A percentile compares a stretch with the other conserved stretches of the same genome.
Evolutionary conservation across 1,139 yeast genomes (phyloP).

Genomic region (Wickerhamiella infanticola): DNA sequence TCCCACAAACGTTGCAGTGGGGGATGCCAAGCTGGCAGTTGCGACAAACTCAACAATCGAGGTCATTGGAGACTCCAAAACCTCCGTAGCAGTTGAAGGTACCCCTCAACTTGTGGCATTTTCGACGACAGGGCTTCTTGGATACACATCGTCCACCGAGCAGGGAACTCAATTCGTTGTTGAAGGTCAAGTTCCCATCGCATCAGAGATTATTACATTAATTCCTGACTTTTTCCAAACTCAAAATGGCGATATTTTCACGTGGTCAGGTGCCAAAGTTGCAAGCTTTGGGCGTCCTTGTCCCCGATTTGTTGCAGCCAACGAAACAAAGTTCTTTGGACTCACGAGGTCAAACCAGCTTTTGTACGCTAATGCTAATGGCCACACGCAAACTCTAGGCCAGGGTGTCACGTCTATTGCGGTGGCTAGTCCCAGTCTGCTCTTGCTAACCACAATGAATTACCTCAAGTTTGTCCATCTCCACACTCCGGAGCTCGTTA

Average conservation of each 20-base stretch:
- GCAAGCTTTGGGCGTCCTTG: conserved; percentile 11
- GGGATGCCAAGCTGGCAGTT: conserved; percentile 41
- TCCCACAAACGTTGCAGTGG: conserved; percentile 50
- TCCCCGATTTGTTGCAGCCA: conserved; percentile 8
- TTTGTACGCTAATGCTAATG: conserved; percentile 5
- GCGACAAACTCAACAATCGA: conserved; percentile 5
- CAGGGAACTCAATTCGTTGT: conserved; percentile 3
- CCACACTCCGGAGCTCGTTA: conserved; percentile 24
- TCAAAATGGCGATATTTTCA: not conserved
- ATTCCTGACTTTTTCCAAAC: conserved; percentile 2
- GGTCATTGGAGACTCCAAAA: not conserved
- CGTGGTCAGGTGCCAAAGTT: conserved; percentile 1
- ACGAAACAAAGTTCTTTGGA: conserved; percentile 7
- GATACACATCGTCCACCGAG: not conserved
- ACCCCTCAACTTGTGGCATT: not conserved
- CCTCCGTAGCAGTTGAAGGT: not conserved
- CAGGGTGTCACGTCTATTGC: conserved; percentile 72
- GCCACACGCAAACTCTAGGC: conserved; percentile 29
- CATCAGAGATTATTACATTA: not conserved
- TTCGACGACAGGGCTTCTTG: not conserved
- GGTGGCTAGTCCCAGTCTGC: conserved; percentile 46
- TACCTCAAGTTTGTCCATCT: conserved; percentile 72
- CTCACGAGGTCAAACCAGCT: conserved; percentile 12
- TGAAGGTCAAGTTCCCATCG: not conserved
- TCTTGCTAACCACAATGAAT: conserved; percentile 77